A percentile compares a stretch with the other conserved stretches of the same genome.
Conservation (phyloP, 352 stramenopile species). For the Phytophthora tubulina region DNA sequence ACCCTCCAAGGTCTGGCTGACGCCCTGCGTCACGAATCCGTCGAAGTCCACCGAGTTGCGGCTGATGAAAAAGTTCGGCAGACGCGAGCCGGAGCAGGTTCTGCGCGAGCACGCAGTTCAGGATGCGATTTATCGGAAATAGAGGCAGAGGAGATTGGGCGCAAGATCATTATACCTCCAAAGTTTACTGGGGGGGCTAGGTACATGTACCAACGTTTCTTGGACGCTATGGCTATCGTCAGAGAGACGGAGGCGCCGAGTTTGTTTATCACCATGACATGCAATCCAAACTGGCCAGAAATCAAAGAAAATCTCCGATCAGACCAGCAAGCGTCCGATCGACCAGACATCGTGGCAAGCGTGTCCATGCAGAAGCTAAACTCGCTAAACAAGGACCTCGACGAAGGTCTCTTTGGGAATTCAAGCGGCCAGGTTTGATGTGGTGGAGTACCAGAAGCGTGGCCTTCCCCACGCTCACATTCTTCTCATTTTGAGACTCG, state of each 20-base stretch:
- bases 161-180: background rate
- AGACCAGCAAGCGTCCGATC: constrained; percentile 21
- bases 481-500: constrained; percentile 50
- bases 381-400: constrained; percentile 37
- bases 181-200: background rate
- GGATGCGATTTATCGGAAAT: background rate
- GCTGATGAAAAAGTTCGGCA: background rate
- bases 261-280: constrained; percentile 66
- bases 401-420: constrained; percentile 30
- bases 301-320: constrained; percentile 31
- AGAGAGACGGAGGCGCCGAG: constrained; percentile 44
- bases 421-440: constrained; percentile 33
- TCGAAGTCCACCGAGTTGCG: background rate
- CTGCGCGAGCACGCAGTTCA: background rate
- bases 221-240: constrained; percentile 53
- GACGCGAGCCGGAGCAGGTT: background rate
- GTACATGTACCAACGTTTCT: constrained; percentile 1
- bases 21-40: background rate
- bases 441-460: constrained; percentile 65
- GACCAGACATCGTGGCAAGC: constrained; percentile 26
- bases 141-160: background rate
- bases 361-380: constrained; percentile 41
- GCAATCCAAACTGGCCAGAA: constrained; percentile 57
- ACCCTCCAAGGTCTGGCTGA: background rate
- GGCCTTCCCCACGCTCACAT: constrained; percentile 61